These are phyloP conservation scores for Thoreauomyces humboldtii DNA, from an alignment of 192 early-diverging fungal species.

Conservation along the genomic window DNA sequence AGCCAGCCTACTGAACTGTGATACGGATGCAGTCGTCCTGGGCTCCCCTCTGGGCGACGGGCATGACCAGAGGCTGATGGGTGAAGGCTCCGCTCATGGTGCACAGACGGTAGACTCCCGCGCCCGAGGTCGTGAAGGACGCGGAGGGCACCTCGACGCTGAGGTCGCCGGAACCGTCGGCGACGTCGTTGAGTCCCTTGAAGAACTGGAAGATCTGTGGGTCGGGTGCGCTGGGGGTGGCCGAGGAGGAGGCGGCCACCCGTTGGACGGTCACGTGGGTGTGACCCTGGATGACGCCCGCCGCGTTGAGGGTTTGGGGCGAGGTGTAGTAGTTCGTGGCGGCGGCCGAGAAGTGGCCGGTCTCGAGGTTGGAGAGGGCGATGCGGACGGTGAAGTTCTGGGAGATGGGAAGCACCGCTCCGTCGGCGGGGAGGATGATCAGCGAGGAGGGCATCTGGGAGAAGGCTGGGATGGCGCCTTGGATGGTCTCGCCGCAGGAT, in stretches of 20 bases:
- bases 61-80: slow-evolving; percentile 42
- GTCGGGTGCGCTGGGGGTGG: slow-evolving; percentile 15
- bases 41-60: slow-evolving; percentile 43
- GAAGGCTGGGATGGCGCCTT: slow-evolving; percentile 32
- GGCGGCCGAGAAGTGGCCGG: slow-evolving; percentile 42
- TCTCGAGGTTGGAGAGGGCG: slow-evolving; percentile 29
- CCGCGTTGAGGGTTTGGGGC: slow-evolving; percentile 39
- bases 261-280: slow-evolving; percentile 43
- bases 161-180: slow-evolving; percentile 22
- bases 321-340: slow-evolving; percentile 28
- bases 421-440: slow-evolving; percentile 31
- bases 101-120: slow-evolving; percentile 31
- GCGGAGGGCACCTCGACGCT: slow-evolving; percentile 28
- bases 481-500: slow-evolving; percentile 18
- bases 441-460: slow-evolving; percentile 41
- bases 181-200: slow-evolving; percentile 40
- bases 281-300: slow-evolving; percentile 41
- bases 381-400: slow-evolving; percentile 30
- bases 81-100: slow-evolving; percentile 35
- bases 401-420: slow-evolving; percentile 24
- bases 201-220: slow-evolving; percentile 37
- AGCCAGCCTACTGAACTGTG: slow-evolving; percentile 38
- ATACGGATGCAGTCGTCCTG: slow-evolving; percentile 48
- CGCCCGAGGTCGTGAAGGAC: slow-evolving; percentile 30
- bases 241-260: not conserved